Percentiles rank a stretch among this genome's conserved stretches.
phyloP scores from a whole-genome alignment of 116 monocot species.

The Posidonia oceanica region DNA sequence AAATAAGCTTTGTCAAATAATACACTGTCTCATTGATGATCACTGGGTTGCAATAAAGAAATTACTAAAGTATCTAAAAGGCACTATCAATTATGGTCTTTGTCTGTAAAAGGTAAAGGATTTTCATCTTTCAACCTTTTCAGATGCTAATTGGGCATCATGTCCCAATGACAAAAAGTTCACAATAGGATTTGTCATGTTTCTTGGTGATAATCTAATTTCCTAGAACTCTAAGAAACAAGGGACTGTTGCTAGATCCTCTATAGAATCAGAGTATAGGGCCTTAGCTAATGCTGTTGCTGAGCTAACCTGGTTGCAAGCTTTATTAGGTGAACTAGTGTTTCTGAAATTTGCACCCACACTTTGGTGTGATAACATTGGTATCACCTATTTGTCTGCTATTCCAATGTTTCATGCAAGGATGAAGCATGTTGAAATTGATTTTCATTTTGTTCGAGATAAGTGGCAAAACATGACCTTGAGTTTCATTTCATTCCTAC shows the following conservation, averaged over 20 bases:
- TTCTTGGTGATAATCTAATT: neutral
- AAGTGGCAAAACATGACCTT: neutral
- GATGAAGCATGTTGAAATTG: neutral
- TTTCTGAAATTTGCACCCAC: neutral
- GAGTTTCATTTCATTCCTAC: neutral
- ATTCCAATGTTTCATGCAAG: constrained; percentile 1
- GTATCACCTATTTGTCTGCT: neutral
- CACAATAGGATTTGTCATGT: neutral
- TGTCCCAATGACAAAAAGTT: neutral
- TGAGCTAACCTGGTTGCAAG: neutral
- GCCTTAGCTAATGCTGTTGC: neutral
- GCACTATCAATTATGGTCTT: neutral
- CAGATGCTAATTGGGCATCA: constrained; percentile 1
- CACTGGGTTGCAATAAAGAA: neutral
- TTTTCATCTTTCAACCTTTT: neutral
- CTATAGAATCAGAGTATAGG: neutral
- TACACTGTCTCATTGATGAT: neutral
- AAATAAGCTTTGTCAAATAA: neutral
- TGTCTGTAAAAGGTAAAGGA: neutral
- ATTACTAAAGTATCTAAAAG: neutral
- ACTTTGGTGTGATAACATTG: neutral
- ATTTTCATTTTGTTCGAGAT: neutral
- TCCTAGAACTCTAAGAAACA: neutral
- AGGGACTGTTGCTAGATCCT: neutral
- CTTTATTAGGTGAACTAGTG: neutral